A percentile compares a stretch with the other conserved stretches of the same genome.
These are phyloP conservation scores for Melaleuca alternifolia DNA, from an alignment of 345 rosid genomes.

Conservation along the genomic window DNA sequence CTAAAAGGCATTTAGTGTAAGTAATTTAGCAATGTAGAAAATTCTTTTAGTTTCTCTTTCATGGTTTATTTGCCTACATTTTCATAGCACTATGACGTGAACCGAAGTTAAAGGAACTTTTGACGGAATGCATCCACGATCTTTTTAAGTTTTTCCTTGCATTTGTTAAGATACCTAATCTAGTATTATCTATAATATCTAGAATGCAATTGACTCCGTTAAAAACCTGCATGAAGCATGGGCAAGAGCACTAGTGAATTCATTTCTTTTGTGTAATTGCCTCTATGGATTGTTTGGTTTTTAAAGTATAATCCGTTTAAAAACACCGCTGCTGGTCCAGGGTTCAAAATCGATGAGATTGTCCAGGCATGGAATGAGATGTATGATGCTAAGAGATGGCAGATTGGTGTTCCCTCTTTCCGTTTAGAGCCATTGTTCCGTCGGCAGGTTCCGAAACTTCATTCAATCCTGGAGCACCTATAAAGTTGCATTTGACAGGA, in stretches of 20 bases:
- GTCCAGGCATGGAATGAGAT: slow-evolving; percentile 99
- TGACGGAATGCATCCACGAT: neutral
- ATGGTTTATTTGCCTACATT: neutral
- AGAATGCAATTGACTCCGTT: neutral
- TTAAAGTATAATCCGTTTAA: neutral
- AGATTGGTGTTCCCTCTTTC: slow-evolving; percentile 86
- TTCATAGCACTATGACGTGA: neutral
- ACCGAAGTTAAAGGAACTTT: neutral
- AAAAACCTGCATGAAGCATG: neutral
- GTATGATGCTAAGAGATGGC: slow-evolving; percentile 98
- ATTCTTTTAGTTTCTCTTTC: neutral
- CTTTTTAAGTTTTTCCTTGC: neutral
- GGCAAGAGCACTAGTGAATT: neutral
- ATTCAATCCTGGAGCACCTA: slow-evolving; percentile 63
- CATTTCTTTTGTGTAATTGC: neutral
- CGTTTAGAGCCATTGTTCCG: slow-evolving; percentile 94
- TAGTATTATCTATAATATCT: neutral
- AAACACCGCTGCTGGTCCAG: slow-evolving; percentile 40
- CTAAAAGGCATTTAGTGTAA: neutral
- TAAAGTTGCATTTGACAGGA: slow-evolving; percentile 13
- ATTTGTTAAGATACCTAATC: neutral
- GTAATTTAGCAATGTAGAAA: neutral
- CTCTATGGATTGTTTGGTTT: neutral
- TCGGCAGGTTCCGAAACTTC: slow-evolving; percentile 72
- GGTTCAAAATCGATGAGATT: slow-evolving; percentile 94